These are phyloP conservation scores for Sordaria brevicollis DNA, from an alignment of 495 filamentous ascomycete genomes.

Conservation along the genomic window DNA sequence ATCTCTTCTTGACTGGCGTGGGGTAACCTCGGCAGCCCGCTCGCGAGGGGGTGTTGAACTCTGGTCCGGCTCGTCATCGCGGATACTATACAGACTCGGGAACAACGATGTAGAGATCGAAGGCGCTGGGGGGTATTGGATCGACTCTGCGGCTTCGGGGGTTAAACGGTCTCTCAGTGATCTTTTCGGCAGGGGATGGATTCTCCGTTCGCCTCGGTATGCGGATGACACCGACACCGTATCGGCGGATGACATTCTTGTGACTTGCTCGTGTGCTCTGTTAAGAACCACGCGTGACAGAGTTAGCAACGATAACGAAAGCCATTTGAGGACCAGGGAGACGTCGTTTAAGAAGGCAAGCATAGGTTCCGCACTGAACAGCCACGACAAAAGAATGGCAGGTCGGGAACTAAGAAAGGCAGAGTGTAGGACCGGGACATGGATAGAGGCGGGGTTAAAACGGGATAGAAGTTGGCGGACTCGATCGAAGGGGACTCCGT, in stretches of 20 bases:
- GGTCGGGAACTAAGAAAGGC: neutral
- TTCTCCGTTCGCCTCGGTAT: conserved; percentile 54
- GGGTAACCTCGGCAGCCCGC: conserved; percentile 14
- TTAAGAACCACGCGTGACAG: neutral
- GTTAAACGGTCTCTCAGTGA: conserved; percentile 77
- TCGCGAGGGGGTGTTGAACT: conserved; percentile 10
- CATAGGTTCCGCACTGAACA: neutral
- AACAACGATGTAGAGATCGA: conserved; percentile 60
- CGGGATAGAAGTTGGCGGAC: neutral
- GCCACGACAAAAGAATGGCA: neutral
- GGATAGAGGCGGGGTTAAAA: neutral
- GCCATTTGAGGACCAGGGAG: neutral
- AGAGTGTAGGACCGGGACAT: neutral
- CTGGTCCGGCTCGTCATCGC: conserved; percentile 23
- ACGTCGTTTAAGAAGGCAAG: neutral
- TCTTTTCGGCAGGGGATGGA: conserved; percentile 85
- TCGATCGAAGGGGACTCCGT: neutral
- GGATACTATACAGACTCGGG: conserved; percentile 53
- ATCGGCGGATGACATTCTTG: conserved; percentile 52
- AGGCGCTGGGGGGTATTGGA: conserved; percentile 67
- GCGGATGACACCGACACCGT: conserved; percentile 67
- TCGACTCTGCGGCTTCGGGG: conserved; percentile 69
- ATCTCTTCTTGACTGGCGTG: conserved; percentile 16
- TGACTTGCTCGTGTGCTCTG: conserved; percentile 11
- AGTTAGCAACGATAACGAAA: conserved; percentile 6